Percentiles rank a stretch among this genome's conserved stretches.
Conservation (phyloP, 331 rosid genomes). For the Acacia concinna region DNA sequence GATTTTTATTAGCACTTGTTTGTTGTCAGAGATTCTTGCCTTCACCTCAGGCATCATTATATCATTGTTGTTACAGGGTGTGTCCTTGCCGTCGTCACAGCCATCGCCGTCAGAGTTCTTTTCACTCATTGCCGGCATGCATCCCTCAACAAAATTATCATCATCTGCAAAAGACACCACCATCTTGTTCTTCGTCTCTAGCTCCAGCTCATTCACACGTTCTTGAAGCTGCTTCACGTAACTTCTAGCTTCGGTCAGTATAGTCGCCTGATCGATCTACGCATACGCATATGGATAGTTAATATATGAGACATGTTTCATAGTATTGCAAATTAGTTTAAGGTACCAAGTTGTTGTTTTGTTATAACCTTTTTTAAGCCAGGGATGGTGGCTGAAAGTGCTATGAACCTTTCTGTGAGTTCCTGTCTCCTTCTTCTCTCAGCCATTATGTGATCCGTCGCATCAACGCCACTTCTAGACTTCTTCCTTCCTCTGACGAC, state of each 20-base stretch:
- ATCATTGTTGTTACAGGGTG: too few relatives aligned
- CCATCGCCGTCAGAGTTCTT: too few relatives aligned
- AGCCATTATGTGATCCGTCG: slow-evolving; percentile 58
- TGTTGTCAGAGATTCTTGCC: slow-evolving; percentile 51
- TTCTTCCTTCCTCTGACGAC: slow-evolving; percentile 5
- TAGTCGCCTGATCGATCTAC: neutral
- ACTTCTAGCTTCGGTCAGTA: neutral
- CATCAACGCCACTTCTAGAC: slow-evolving; percentile 24
- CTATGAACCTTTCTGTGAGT: slow-evolving; percentile 59
- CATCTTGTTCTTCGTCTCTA: neutral
- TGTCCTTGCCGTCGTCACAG: too few relatives aligned
- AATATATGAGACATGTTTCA: too few relatives aligned
- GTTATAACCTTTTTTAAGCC: slow-evolving; percentile 72
- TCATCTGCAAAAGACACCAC: neutral
- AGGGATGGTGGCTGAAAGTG: slow-evolving; percentile 70
- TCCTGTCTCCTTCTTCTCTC: slow-evolving; percentile 69
- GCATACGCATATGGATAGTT: neutral
- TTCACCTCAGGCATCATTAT: slow-evolving; percentile 47
- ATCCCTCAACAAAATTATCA: neutral
- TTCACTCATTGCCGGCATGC: slow-evolving; percentile 30
- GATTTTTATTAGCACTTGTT: slow-evolving; percentile 22
- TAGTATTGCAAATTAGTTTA: too few relatives aligned
- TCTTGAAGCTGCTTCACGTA: neutral
- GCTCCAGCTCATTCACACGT: neutral
- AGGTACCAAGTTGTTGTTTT: too few relatives aligned